These are phyloP conservation scores for Moniliophthora roreri DNA, from an alignment of 1,284 basidiomycete species.

Conservation along the genomic window DNA sequence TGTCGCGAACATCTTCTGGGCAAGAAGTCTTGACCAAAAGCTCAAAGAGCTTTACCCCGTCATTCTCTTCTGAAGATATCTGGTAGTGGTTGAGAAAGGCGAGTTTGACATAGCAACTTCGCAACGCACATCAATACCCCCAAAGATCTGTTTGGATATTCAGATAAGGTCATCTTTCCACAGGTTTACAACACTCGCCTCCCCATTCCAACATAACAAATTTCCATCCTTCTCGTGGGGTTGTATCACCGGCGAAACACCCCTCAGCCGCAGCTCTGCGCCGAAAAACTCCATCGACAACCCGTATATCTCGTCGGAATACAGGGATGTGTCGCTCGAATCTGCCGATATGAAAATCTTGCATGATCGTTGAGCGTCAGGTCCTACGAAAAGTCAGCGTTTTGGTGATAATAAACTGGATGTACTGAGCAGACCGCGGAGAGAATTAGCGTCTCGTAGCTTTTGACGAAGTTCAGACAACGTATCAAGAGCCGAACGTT, in stretches of 20 bases:
- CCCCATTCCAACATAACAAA: constrained; percentile 89
- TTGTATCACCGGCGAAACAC: constrained; percentile 61
- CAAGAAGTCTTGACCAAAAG: constrained; percentile 41
- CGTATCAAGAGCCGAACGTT: neutral
- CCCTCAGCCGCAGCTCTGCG: constrained; percentile 81
- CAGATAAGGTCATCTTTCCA: neutral
- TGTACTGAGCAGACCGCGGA: constrained; percentile 42
- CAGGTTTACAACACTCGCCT: constrained; percentile 48
- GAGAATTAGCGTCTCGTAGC: constrained; percentile 38
- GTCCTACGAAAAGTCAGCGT: constrained; percentile 41
- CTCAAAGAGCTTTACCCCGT: constrained; percentile 70
- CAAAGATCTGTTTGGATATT: constrained; percentile 59
- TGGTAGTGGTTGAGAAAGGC: constrained; percentile 17
- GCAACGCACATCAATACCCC: constrained; percentile 61
- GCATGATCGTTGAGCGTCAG: constrained; percentile 51
- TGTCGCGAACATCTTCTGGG: constrained; percentile 41
- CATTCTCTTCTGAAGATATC: constrained; percentile 69
- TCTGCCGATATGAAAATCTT: constrained; percentile 1
- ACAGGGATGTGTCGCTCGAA: constrained; percentile 1
- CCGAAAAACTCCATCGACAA: constrained; percentile 59
- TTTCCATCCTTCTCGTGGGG: constrained; percentile 66
- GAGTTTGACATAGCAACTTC: neutral
- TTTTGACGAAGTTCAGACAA: constrained; percentile 12
- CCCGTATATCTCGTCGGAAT: neutral
- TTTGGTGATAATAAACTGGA: neutral